Base-by-base conservation (phyloP, 148 eudicot species). In the Heliamphora exappendiculata region DNA sequence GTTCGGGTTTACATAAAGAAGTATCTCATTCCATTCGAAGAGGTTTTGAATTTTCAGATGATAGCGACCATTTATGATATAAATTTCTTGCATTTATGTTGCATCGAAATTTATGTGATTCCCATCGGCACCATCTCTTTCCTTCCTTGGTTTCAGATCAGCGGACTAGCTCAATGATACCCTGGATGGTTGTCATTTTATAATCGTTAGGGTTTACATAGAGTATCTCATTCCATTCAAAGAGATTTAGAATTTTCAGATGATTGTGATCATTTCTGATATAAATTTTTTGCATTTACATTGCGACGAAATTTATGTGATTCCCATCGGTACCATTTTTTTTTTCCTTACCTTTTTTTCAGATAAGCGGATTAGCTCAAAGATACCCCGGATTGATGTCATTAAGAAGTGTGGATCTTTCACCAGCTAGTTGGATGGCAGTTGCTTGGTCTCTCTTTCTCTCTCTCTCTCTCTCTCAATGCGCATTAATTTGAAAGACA, bases 391-490 rank as follows among this genome's bases (percentile, higher is more conserved):
- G 95, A 78, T 76, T 92, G 42, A 87, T 90, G 97, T 86, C 94
- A 47, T 69, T 92, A 63, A 89, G 88, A 81, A 92, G 95, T 58
- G 97, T 92, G 7, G 97, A 92, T 83, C 95, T 92, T 71, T 92
- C 97, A 34, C 97, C 97, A 1, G 97, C 95, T 81, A 92, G 90
- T 85, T 92, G 97, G 97, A 86, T 92, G 93, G 89, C 97, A 31
- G 93, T 92, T 73, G 88, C 97, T 57, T 94, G 98, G 98, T 91
- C 62, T 37, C 36, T 74, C 64, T 58, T 74, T 75, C 37, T 69
- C 76, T 74, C 67, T 58, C 64, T 49, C 45, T 33, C 16, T 6
- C 22, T 14, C 75, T 47, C 41, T 39, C 53, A 0, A 11, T 13
- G 4, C 34, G 34, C 13, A 29, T 62, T 62, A 34, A 34, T 29